Percentiles rank a stretch among this genome's conserved stretches.
These are phyloP conservation scores for Martensiomyces pterosporus DNA, from an alignment of 192 early-diverging fungal species.

Conservation along the genomic window DNA sequence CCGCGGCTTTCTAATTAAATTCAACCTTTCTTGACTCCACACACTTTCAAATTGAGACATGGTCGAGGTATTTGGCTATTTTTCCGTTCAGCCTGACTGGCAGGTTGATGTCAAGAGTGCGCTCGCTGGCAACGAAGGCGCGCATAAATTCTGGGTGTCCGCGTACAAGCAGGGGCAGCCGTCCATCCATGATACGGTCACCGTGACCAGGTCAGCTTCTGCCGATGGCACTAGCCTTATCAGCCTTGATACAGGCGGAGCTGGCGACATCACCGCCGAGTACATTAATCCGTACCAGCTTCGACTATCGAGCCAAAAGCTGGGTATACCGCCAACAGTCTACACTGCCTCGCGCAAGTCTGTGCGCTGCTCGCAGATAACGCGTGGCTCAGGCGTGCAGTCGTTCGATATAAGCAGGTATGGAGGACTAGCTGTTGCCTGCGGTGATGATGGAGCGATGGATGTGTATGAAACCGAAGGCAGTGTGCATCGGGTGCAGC, in stretches of 20 bases:
- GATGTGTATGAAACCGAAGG: constrained; percentile 34
- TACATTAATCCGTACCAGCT: constrained; percentile 23
- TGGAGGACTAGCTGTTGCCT: constrained; percentile 33
- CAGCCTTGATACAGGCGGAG: constrained; percentile 1
- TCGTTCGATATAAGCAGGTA: constrained; percentile 36
- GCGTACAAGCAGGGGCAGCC: constrained; percentile 20
- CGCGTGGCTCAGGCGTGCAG: constrained; percentile 22
- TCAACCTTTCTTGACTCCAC: too few species aligned
- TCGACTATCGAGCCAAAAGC: constrained; percentile 17
- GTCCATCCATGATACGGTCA: constrained; percentile 34
- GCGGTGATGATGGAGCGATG: constrained; percentile 35
- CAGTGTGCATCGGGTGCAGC: constrained; percentile 14
- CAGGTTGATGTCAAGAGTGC: constrained; percentile 35
- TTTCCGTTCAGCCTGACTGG: constrained; percentile 52
- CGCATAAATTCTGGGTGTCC: constrained; percentile 45
- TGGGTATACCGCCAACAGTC: constrained; percentile 8
- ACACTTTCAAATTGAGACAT: too few species aligned
- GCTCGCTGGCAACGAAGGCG: constrained; percentile 11
- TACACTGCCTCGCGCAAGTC: constrained; percentile 21
- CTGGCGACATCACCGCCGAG: constrained; percentile 9
- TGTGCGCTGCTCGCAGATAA: constrained; percentile 22
- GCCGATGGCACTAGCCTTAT: constrained; percentile 6
- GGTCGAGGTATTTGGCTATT: too few species aligned
- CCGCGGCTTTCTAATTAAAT: too few species aligned
- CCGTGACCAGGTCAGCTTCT: constrained; percentile 2